Evolutionary conservation across 495 filamentous ascomycete genomes (phyloP), one percentile per base, ranked within the genome.

Genomic region (Daldinia grandis): DNA sequence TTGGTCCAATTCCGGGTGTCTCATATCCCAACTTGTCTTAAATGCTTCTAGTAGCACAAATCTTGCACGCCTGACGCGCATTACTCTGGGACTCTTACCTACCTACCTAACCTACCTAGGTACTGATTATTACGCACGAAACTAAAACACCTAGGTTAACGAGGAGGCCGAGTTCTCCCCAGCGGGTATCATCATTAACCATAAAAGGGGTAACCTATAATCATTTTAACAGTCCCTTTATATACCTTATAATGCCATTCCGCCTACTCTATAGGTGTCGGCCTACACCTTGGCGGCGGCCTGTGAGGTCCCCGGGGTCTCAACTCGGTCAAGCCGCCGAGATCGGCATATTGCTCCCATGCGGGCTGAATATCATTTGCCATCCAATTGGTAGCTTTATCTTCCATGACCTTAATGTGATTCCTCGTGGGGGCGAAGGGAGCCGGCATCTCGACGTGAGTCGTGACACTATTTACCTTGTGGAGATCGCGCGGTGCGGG

Each of bases 311-410:
- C 38, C 12, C 42, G 42, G 15, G 19, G 28, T 6, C 30, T 33
- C 54, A 74, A 27, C 24, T 77, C 71, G 15, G 58, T 79, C 40
- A 80, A 37, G 4, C 77, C 78, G 14, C 78, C 78, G 2, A 79
- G 69, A 31, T 76, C 72, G 3, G 67, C 66, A 33, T 72, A 80
- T 60, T 78, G 78, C 37, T 74, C 75, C 78, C 75, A 80, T 30
- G 75, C 74, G 47, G 78, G 74, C 12, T 68, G 71, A 8, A 73
- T 62, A 37, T 74, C 70, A 30, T 67, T 55, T 6, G 53, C 10
- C 35, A 49, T 64, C 62, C 57, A 68, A 44, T 58, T 65, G 8
- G 57, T 62, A 4, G 73, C 70, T 19, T 71, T 66, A 15, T 65
- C 60, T 47, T 75, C 73, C 73, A 75, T 73, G 5, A 62, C 59